Evolutionary conservation across 192 early-diverging fungal species (phyloP), one percentile per base, ranked within the genome.

Genomic region (Backusella luteola): DNA sequence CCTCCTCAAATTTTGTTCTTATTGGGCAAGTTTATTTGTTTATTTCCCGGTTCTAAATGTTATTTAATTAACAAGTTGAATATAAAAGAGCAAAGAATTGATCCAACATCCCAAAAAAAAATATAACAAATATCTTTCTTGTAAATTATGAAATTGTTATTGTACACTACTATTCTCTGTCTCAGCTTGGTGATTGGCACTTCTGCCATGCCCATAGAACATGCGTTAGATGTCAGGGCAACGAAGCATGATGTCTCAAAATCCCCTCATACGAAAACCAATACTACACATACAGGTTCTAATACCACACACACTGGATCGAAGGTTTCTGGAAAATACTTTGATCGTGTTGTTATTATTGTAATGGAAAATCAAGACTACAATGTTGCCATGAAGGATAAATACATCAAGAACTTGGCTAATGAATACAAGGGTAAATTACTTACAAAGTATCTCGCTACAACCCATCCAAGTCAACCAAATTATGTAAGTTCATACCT

Each of bases 331-430:
- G 81, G 81, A 34, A 72, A 46, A 52, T 46, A 71, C 66, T 83
- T 80, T 69, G 81, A 83, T 70, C 66, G 78, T 23, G 68, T 83
- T 8, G 68, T 79, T 0, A 72, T 77, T 42, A 49, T 83, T 35
- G 39, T 83, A 59, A 67, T 83, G 34, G 81, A 83, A 53, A 83
- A 83, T 59, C 69, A 52, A 1, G 74, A 71, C 56, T 83, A 77
- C 59, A 11, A 14, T n/a, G 71, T 38, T 21, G 81, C 68, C 17
- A 67, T 44, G 19, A 41, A 46, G 6, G 70, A 83, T 23, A 53
- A 67, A 11, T 75, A 79, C 7, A 35, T 79, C 21, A 14, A 74
- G 1, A 52, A 59, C 9, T 73, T 82, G 41, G 69, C 73, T 34
- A 9, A 63, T 12, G 70, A 76, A 21, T 53, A 80, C 59, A 75